A percentile compares a stretch with the other conserved stretches of the same genome.
phyloP scores from a whole-genome alignment of 2,329 filamentous ascomycete genomes.

The Aspergillus caelatus region DNA sequence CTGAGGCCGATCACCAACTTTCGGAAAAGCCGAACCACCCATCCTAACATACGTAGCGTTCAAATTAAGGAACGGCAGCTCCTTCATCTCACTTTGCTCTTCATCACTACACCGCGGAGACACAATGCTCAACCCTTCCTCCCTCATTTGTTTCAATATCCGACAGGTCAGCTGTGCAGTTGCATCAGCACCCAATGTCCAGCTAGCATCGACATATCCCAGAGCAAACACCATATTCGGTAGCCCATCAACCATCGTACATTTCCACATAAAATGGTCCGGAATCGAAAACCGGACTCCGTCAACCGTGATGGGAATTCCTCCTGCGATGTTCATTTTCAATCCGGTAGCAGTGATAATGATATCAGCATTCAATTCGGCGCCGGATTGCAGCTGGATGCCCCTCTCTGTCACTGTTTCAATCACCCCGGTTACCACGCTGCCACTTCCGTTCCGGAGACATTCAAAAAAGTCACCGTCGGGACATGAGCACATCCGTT shows the following conservation, averaged over 20 bases:
- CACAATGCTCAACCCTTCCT: not conserved
- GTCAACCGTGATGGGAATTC: constrained; percentile 28
- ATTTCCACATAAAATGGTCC: constrained; percentile 33
- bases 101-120: not conserved
- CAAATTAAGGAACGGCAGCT: not conserved
- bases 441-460: constrained; percentile 37
- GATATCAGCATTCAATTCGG: constrained; percentile 32
- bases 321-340: constrained; percentile 29
- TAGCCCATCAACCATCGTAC: constrained; percentile 6
- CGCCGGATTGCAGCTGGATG: constrained; percentile 48
- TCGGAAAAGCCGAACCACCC: not conserved
- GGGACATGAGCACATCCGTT: constrained; percentile 69
- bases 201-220: constrained; percentile 32
- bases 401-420: constrained; percentile 47
- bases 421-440: constrained; percentile 49
- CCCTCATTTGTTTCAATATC: constrained; percentile 22
- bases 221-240: constrained; percentile 22
- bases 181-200: constrained; percentile 37
- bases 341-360: constrained; percentile 27
- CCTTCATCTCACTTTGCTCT: not conserved
- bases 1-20: not conserved
- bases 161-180: constrained; percentile 27
- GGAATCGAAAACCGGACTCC: constrained; percentile 21
- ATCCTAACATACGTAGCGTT: constrained; percentile 2
- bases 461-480: constrained; percentile 58